phyloP scores from a whole-genome alignment of 768 basidiomycete species.

The Neoboletus subvelutipes region DNA sequence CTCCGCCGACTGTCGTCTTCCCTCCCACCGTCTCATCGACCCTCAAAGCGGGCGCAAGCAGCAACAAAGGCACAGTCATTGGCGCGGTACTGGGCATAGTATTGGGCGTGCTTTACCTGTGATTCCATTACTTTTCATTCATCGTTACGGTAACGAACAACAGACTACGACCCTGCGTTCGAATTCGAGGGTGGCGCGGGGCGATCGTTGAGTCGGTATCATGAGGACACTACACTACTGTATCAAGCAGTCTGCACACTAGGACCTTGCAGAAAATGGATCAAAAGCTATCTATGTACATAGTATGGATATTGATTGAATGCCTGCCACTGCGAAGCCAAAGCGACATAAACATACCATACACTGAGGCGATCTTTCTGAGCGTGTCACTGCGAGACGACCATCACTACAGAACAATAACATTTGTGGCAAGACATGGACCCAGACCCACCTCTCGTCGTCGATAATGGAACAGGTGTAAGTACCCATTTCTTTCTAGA shows the following conservation, averaged over 20 bases:
- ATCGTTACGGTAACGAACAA: conserved; percentile 5
- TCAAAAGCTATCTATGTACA: background rate
- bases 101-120: conserved; percentile 15
- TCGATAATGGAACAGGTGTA: conserved; percentile 89
- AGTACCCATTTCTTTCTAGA: conserved; percentile 29
- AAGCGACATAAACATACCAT: conserved; percentile 23
- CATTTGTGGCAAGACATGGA: conserved; percentile 24
- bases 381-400: background rate
- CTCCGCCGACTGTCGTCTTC: conserved; percentile 15
- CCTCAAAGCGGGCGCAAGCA: background rate
- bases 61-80: conserved; percentile 14
- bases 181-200: background rate
- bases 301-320: background rate
- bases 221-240: background rate
- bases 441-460: conserved; percentile 57
- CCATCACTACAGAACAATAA: background rate
- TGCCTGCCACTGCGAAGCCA: conserved; percentile 4
- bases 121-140: conserved; percentile 2
- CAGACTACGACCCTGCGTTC: background rate
- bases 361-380: background rate
- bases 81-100: conserved; percentile 13
- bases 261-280: background rate
- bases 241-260: background rate
- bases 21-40: conserved; percentile 9
- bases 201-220: background rate